Evolutionary conservation across 2,329 filamentous ascomycete species (phyloP), one percentile per base, ranked within the genome.

Genomic region (Sarocladium oryzae): DNA sequence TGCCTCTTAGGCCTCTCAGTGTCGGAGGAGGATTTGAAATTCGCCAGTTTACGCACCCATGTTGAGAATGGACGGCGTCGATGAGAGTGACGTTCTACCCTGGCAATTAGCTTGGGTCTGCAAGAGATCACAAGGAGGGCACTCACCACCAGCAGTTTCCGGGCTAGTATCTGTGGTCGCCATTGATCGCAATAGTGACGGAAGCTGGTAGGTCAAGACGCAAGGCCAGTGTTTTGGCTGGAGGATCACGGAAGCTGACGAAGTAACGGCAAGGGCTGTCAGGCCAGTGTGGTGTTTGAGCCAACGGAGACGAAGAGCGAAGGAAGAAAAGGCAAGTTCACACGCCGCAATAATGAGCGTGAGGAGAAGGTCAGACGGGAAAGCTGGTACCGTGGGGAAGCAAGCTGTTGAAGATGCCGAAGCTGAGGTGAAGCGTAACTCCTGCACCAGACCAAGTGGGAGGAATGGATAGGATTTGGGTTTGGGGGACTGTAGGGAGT

Each of bases 11-110:
- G 53, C 61, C 68, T 58, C 37, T 75, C 75, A 54, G 82, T 77
- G 56, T 79, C 81, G 28, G 84, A 86, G 4, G 84, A 84, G 52
- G 73, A 77, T 68, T 95, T 96, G 70, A 96, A 85, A 66, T 86
- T 92, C 55, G 90, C 85, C 52, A 97, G 81, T 63, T 91, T 91
- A 76, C 91, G 95, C 75, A 99, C 89, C 87, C 92, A 95, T 58
- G 85, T 88, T 43, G 91, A 82, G 65, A 97, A 97, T 21, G 91
- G 92, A 56, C 88, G 84, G 60, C 90, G 85, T 57, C 89, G 86
- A 60, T 79, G 80, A 63, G 70, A 58, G 57, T 78, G 76, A 58
- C 83, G 81, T 67, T 90, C 86, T 90, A 69, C 13, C 41, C 18
- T 18, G 11, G 6, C 11, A 7, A 61, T 72, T 60, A 72, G 69